A percentile compares a stretch with the other conserved stretches of the same genome.
These are phyloP conservation scores for Pichia sp. DNA, from an alignment of 1,139 yeast genomes.

Conservation along the genomic window DNA sequence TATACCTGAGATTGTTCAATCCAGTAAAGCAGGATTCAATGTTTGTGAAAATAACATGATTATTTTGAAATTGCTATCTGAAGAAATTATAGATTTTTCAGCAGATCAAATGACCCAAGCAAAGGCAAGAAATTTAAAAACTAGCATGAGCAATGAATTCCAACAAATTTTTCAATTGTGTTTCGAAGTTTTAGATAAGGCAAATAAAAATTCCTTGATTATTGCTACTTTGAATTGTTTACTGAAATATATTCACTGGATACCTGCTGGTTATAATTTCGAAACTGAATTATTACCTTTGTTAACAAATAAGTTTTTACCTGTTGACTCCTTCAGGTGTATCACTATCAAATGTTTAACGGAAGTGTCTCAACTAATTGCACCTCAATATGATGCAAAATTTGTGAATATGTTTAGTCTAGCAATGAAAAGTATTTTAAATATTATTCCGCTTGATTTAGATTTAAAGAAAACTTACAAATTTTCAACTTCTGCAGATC, in stretches of 20 bases:
- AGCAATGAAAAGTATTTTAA: slow-evolving; percentile 64
- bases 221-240: slow-evolving; percentile 80
- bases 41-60: slow-evolving; percentile 98
- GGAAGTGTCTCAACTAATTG: slow-evolving; percentile 69
- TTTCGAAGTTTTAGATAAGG: slow-evolving; percentile 86
- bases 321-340: slow-evolving; percentile 76
- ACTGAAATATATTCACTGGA: slow-evolving; percentile 87
- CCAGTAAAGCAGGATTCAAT: slow-evolving; percentile 79
- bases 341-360: slow-evolving; percentile 86
- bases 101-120: slow-evolving; percentile 97
- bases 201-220: slow-evolving; percentile 73
- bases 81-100: slow-evolving; percentile 91
- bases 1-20: slow-evolving; percentile 83
- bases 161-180: slow-evolving; percentile 90
- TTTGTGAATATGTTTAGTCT: slow-evolving; percentile 66
- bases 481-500: slow-evolving; percentile 75
- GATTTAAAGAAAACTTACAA: slow-evolving; percentile 70
- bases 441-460: slow-evolving; percentile 67
- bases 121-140: slow-evolving; percentile 74
- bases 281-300: slow-evolving; percentile 74
- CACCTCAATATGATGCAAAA: slow-evolving; percentile 59
- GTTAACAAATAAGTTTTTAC: slow-evolving; percentile 68
- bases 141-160: slow-evolving; percentile 82
- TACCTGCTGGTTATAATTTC: slow-evolving; percentile 82
- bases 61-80: slow-evolving; percentile 79